A percentile compares a stretch with the other conserved stretches of the same genome.
phyloP scores from a whole-genome alignment of 495 filamentous ascomycete species.

The Daldinia decipiens region DNA sequence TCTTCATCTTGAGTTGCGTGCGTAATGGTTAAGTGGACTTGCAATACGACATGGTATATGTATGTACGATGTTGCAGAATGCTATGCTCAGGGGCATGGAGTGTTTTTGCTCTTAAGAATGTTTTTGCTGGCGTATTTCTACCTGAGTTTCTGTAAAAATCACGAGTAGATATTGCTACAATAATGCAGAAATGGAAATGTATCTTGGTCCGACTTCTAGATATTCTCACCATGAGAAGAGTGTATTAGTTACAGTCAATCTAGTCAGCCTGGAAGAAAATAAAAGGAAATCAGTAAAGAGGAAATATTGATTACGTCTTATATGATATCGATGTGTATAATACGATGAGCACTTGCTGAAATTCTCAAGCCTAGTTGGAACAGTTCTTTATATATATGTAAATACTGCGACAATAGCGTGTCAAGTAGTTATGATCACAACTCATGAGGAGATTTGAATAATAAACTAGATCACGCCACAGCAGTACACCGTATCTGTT shows the following conservation, averaged over 20 bases:
- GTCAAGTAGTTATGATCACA: too few species aligned
- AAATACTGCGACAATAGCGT: too few species aligned
- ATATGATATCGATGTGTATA: too few species aligned
- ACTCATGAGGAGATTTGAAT: too few species aligned
- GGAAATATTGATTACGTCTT: too few species aligned
- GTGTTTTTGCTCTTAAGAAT: neutral
- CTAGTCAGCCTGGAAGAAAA: neutral
- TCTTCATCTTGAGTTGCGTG: neutral
- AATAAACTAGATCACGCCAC: too few species aligned
- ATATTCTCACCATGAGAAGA: neutral
- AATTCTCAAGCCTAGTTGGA: too few species aligned
- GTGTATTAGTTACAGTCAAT: neutral
- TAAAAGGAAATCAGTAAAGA: neutral
- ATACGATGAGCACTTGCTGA: too few species aligned
- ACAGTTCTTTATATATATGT: too few species aligned
- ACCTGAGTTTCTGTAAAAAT: neutral
- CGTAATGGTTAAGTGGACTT: neutral
- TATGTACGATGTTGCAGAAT: neutral
- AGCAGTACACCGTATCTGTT: too few species aligned
- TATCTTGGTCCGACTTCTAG: neutral
- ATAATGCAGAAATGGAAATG: neutral
- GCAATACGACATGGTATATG: too few species aligned
- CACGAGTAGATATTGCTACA: neutral
- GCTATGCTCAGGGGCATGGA: neutral
- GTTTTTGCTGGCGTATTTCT: neutral